Evolutionary conservation across 768 basidiomycete species (phyloP).

Genomic region (Termitomyces sp.): DNA sequence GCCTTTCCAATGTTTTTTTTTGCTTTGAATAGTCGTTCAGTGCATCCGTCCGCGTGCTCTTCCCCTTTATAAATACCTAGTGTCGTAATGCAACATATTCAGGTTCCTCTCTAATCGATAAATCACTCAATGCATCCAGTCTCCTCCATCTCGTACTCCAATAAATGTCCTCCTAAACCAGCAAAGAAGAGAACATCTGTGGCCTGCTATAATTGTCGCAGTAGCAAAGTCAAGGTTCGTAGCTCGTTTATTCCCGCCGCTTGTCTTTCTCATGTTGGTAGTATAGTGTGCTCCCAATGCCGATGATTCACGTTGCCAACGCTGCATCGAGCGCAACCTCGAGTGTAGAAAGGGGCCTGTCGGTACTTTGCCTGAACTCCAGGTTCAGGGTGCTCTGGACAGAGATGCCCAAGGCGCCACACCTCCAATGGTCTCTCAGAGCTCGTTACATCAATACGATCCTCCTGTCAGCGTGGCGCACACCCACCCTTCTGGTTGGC

Average conservation of each 20-base stretch:
- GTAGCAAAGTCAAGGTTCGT: conserved; percentile 54
- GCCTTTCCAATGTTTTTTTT: not conserved
- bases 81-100: not conserved
- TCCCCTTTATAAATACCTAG: not conserved
- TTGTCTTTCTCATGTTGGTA: not conserved
- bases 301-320: conserved; percentile 6
- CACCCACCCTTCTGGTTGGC: not conserved
- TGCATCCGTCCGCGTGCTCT: not conserved
- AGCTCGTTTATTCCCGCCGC: not conserved
- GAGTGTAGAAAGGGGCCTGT: conserved; percentile 11
- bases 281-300: conserved; percentile 5
- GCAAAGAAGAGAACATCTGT: conserved; percentile 37
- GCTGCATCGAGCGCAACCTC: conserved; percentile 5
- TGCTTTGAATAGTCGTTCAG: not conserved
- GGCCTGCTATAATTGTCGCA: conserved; percentile 55
- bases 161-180: conserved; percentile 6
- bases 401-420: no score
- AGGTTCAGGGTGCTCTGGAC: not conserved
- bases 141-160: not conserved
- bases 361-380: not conserved
- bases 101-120: not conserved
- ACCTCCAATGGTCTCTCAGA: not conserved
- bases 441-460: not conserved
- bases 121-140: not conserved
- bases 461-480: not conserved